Conservation (phyloP, 2,329 filamentous ascomycete genomes). For the Eutypa lata region DNA sequence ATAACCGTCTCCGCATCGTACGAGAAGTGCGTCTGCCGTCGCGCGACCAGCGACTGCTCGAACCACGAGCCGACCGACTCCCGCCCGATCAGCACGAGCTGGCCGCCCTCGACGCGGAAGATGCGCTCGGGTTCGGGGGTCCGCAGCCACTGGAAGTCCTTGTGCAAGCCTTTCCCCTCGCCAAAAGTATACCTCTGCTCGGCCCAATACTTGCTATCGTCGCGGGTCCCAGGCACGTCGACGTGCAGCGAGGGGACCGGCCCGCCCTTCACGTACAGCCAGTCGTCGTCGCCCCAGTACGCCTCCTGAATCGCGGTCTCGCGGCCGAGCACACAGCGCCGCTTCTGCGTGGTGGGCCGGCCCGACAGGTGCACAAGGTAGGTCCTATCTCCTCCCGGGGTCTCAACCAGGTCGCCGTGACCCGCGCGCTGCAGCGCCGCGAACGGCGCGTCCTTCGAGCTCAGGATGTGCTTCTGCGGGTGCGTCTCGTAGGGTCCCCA, state of each 20-base stretch:
- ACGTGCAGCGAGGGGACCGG: conserved; percentile 52
- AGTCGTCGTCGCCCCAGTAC: conserved; percentile 59
- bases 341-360: conserved; percentile 48
- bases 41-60: conserved; percentile 53
- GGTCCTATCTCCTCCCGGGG: conserved; percentile 44
- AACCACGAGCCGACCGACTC: conserved; percentile 58
- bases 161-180: conserved; percentile 36
- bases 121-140: conserved; percentile 54
- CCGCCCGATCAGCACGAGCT: conserved; percentile 46
- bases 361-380: conserved; percentile 53
- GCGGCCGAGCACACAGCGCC: conserved; percentile 51
- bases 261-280: conserved; percentile 60
- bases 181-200: conserved; percentile 45
- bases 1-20: conserved; percentile 57
- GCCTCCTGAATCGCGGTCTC: conserved; percentile 59
- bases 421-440: conserved; percentile 50
- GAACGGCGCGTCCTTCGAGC: conserved; percentile 46
- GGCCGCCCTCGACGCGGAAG: conserved; percentile 37
- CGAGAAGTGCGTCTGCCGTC: conserved; percentile 57
- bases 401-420: conserved; percentile 53
- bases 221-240: conserved; percentile 44
- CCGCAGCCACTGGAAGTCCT: conserved; percentile 57
- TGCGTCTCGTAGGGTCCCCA: conserved; percentile 63
- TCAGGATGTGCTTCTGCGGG: conserved; percentile 55
- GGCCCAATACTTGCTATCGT: conserved; percentile 49